Conservation (phyloP, 805 yeast genomes). For the Kazachstania bromeliacearum region DNA sequence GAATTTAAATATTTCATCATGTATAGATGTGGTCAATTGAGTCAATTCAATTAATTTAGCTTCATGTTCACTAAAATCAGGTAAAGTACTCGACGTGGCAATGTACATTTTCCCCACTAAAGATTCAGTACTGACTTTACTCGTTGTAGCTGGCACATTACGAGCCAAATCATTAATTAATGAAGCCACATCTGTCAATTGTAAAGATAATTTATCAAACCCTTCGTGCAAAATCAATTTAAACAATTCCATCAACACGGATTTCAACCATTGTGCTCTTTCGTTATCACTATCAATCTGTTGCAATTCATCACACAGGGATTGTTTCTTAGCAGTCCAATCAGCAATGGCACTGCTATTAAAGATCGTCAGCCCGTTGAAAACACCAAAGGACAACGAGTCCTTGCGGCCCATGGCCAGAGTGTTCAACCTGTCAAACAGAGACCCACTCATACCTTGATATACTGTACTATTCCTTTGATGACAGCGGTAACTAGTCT, state of each 20-base stretch:
- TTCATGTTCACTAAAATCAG: constrained; percentile 11
- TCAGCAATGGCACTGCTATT: constrained; percentile 8
- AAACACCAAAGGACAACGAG: constrained; percentile 1
- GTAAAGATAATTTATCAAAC: constrained; percentile 1
- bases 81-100: constrained; percentile 10
- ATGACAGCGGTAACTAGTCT: background rate
- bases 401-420: constrained; percentile 8
- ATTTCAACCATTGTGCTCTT: constrained; percentile 17
- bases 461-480: too few species aligned
- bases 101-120: constrained; percentile 18
- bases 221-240: constrained; percentile 7
- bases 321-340: constrained; percentile 9
- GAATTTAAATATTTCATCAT: constrained; percentile 21
- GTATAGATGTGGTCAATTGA: constrained; percentile 6
- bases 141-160: background rate
- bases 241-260: constrained; percentile 13
- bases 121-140: constrained; percentile 3
- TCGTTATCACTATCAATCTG: constrained; percentile 11
- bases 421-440: constrained; percentile 13
- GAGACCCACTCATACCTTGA: constrained; percentile 7
- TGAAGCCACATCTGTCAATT: constrained; percentile 4
- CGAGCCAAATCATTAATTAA: constrained; percentile 7
- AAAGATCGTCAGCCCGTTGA: constrained; percentile 4
- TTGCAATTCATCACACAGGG: constrained; percentile 9
- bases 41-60: constrained; percentile 14